Evolutionary conservation across 371 early-diverging fungal genomes (phyloP), one percentile per base, ranked within the genome.

Genomic region (Mortierella sp.): DNA sequence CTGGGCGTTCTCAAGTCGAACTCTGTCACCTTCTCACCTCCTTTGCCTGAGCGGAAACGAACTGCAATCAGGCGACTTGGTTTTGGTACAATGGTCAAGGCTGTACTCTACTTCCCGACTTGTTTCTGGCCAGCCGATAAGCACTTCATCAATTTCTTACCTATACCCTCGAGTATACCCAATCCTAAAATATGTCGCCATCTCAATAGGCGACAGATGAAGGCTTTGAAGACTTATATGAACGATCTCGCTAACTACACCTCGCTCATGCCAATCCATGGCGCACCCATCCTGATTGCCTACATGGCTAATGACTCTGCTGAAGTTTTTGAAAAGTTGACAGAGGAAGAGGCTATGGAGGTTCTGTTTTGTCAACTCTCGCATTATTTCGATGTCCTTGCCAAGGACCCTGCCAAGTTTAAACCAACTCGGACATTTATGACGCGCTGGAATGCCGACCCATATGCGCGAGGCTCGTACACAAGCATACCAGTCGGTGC

Each of bases 81-180:
- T 16, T 75, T 83, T 40, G 83, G 83, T 15, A 79, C 83, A 10
- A 77, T 83, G 76, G 80, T 72, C 63, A 83, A 83, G 61, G 69
- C 69, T 13, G 63, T 81, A 13, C 66, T 81, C 6, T 41, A 28
- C 19, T 81, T 81, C 58, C 73, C 76, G 2, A 62, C 28, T 33
- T 81, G 82, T 73, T 81, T 81, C 60, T 81, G 82, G 82, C 82
- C 82, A 33, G 38, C 58, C 62, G 72, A 72, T 36, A 75, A 65
- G 47, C 82, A 81, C 64, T 81, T 81, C 40, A 69, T 81, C 67
- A 81, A 81, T 48, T 81, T 81, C 58, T 69, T 81, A 69, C 72
- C 82, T 0, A 78, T 76, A 73, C 70, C 74, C 65, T 43, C 74
- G 47, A 63, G 69, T 68, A 72, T 69, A 77, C 75, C 73, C 63